Evolutionary conservation across 2,329 filamentous ascomycete species (phyloP).

Genomic region (Penicillium sp.): DNA sequence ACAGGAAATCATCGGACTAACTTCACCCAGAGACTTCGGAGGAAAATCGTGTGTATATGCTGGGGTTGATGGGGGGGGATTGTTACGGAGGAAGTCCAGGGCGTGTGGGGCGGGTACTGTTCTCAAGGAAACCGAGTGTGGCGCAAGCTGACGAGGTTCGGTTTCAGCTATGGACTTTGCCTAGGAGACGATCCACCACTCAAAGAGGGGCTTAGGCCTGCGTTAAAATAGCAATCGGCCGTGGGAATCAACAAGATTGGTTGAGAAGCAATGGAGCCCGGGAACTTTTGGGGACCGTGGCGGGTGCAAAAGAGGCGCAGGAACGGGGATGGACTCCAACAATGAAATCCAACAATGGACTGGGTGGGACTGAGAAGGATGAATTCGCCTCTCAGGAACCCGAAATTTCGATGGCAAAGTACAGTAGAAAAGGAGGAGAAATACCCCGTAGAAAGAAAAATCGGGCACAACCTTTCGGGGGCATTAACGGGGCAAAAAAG

Average conservation of each 20-base stretch:
- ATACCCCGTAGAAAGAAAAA: conserved; percentile 1
- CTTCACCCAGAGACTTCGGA: conserved; percentile 20
- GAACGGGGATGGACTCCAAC: background rate
- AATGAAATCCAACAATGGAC: background rate
- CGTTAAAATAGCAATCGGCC: conserved; percentile 30
- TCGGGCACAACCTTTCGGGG: conserved; percentile 1
- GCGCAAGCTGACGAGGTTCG: conserved; percentile 44
- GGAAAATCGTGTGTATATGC: background rate
- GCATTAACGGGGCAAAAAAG: background rate
- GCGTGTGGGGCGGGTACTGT: conserved; percentile 34
- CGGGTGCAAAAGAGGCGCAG: conserved; percentile 5
- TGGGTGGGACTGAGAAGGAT: background rate
- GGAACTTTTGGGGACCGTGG: conserved; percentile 17
- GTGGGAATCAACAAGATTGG: conserved; percentile 20
- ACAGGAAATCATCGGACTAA: conserved; percentile 13
- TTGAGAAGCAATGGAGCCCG: conserved; percentile 11
- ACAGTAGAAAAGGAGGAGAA: background rate
- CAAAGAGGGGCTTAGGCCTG: conserved; percentile 18
- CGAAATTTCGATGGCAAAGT: background rate
- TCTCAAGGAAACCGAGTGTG: conserved; percentile 41
- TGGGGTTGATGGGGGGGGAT: conserved; percentile 9
- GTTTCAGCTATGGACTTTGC: conserved; percentile 37
- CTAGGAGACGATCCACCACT: conserved; percentile 20
- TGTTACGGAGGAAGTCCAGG: conserved; percentile 23
- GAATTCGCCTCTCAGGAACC: background rate